Conservation (phyloP, 805 yeast species). For the Candida dendrica region DNA sequence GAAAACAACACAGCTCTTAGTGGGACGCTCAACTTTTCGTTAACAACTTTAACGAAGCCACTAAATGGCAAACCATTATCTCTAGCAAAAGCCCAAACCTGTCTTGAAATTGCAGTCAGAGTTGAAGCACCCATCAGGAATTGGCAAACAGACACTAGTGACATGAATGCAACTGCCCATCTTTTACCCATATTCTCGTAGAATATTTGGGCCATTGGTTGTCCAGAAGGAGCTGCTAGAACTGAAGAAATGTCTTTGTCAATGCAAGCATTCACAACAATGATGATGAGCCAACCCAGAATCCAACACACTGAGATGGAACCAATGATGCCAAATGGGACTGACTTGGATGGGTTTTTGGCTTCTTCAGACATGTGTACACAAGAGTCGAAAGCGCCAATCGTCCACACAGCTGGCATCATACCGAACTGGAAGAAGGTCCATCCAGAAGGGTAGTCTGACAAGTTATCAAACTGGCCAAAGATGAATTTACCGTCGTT, state of each 20-base stretch:
- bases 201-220: constrained; percentile 57
- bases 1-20: constrained; percentile 50
- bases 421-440: constrained; percentile 41
- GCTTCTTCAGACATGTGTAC: constrained; percentile 73
- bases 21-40: constrained; percentile 47
- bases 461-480: constrained; percentile 40
- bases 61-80: constrained; percentile 62
- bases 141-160: constrained; percentile 51
- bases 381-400: constrained; percentile 66
- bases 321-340: constrained; percentile 58
- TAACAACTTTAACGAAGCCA: constrained; percentile 40
- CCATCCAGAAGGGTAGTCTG: constrained; percentile 57
- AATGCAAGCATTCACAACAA: constrained; percentile 49
- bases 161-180: constrained; percentile 63
- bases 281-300: constrained; percentile 50
- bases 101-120: constrained; percentile 56
- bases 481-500: constrained; percentile 49
- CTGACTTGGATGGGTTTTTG: constrained; percentile 50
- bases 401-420: constrained; percentile 70
- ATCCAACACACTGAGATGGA: constrained; percentile 50
- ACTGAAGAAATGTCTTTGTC: constrained; percentile 35
- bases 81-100: constrained; percentile 65
- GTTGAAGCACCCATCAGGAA: constrained; percentile 61
- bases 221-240: constrained; percentile 39
- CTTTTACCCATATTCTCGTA: constrained; percentile 53